Percentiles rank a stretch among this genome's conserved stretches.
phyloP scores from a whole-genome alignment of 75 land plant species.

The Adiantum capillusveneris region DNA sequence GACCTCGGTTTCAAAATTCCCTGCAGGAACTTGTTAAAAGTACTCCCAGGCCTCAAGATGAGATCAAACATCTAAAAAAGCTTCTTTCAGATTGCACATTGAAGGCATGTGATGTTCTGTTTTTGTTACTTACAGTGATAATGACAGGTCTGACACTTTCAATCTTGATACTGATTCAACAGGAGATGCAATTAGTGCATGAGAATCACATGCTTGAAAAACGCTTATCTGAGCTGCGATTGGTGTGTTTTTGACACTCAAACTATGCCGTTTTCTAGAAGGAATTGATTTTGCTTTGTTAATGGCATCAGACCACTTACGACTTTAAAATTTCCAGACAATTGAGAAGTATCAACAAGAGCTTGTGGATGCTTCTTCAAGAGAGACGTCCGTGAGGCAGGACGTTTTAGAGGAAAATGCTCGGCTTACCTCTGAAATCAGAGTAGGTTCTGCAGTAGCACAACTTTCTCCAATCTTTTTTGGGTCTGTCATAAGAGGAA shows the following conservation, averaged over 20 bases:
- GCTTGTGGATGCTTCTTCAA: constrained; percentile 82
- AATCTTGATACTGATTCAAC: not conserved
- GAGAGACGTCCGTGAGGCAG: constrained; percentile 40
- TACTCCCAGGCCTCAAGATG: not conserved
- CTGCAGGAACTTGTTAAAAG: constrained; percentile 5
- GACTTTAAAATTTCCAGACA: constrained; percentile 36
- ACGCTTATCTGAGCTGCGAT: constrained; percentile 21
- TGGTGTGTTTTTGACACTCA: constrained; percentile 10
- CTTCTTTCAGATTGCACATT: not conserved
- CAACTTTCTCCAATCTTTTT: too few relatives aligned
- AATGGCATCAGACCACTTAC: too few relatives aligned
- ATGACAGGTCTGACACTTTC: too few relatives aligned
- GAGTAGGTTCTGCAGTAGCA: constrained; percentile 4
- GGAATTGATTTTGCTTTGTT: too few relatives aligned
- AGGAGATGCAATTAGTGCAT: constrained; percentile 23
- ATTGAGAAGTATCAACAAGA: constrained; percentile 97
- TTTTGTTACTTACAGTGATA: too few relatives aligned
- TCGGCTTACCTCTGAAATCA: constrained; percentile 18
- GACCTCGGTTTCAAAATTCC: too few relatives aligned
- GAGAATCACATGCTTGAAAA: constrained; percentile 28
- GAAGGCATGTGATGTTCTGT: not conserved
- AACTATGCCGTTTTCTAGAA: not conserved
- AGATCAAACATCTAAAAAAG: constrained; percentile 4
- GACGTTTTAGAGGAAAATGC: too few relatives aligned
- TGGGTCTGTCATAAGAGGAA: too few relatives aligned